Conservation (phyloP, 2,329 filamentous ascomycete genomes). For the Penicillium janthinellum region DNA sequence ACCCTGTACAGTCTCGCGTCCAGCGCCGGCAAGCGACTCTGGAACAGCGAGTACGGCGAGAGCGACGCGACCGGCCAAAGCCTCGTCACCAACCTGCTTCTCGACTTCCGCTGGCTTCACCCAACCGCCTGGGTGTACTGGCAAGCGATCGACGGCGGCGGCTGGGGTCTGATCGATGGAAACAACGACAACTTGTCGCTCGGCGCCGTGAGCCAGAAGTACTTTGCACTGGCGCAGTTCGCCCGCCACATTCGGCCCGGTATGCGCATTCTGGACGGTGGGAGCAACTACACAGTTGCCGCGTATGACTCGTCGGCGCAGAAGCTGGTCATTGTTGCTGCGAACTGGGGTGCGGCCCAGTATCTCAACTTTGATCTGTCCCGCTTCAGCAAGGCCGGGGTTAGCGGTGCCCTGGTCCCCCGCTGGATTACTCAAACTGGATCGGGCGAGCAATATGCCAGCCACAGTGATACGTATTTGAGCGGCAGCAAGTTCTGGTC, state of each 20-base stretch:
- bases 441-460: constrained; percentile 9
- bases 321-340: constrained; percentile 16
- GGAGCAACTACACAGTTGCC: constrained; percentile 10
- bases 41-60: constrained; percentile 19
- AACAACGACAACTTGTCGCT: constrained; percentile 9
- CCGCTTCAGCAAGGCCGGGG: constrained; percentile 7
- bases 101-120: constrained; percentile 8
- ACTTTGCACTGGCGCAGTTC: constrained; percentile 16
- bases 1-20: constrained; percentile 5
- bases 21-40: constrained; percentile 8
- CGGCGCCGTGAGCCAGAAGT: constrained; percentile 10
- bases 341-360: constrained; percentile 13
- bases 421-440: constrained; percentile 11
- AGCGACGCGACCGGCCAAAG: constrained; percentile 8
- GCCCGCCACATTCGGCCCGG: constrained; percentile 17
- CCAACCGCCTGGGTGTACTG: constrained; percentile 18
- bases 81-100: constrained; percentile 8
- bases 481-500: constrained; percentile 7
- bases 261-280: constrained; percentile 13
- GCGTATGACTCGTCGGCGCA: constrained; percentile 10
- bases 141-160: constrained; percentile 11
- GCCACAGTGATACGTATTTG: constrained; percentile 1
- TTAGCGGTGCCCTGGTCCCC: constrained; percentile 8
- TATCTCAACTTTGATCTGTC: constrained; percentile 17
- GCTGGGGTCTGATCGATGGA: constrained; percentile 15